These are phyloP conservation scores for Jaltomata sinuosa DNA, from an alignment of 257 asterid genomes.

Conservation along the genomic window DNA sequence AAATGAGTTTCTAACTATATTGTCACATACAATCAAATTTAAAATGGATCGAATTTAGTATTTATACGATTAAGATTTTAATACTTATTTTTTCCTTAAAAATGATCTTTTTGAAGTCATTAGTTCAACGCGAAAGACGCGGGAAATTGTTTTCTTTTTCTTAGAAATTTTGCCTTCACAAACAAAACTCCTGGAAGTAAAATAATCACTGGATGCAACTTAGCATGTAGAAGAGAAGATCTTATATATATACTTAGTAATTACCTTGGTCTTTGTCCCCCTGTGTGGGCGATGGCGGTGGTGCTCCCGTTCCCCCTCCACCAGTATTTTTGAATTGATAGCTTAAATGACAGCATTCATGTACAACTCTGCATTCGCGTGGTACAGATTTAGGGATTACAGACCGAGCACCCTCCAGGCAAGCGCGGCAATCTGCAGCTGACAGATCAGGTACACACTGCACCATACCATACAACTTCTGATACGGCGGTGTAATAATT, in stretches of 20 bases:
- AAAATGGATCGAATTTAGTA: too few species aligned
- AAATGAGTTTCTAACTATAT: too few species aligned
- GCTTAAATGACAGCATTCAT: background rate
- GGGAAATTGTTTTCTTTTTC: too few species aligned
- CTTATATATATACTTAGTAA: background rate
- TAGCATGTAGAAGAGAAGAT: background rate
- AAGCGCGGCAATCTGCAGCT: background rate
- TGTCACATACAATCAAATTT: too few species aligned
- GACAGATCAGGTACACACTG: background rate
- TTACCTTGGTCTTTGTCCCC: background rate
- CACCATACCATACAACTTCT: background rate
- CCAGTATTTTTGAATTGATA: background rate
- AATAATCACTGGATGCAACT: background rate
- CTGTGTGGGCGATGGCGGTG: background rate
- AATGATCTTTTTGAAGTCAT: too few species aligned
- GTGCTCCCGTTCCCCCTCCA: background rate
- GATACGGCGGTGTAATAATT: background rate
- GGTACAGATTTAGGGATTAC: background rate
- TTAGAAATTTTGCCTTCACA: too few species aligned
- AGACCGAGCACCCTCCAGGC: background rate
- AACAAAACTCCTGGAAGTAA: too few species aligned
- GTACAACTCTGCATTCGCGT: background rate
- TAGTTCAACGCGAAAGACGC: too few species aligned
- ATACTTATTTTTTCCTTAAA: too few species aligned
- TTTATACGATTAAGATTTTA: too few species aligned